phyloP scores from a whole-genome alignment of 768 basidiomycete genomes.

The Clathrus columnatus region DNA sequence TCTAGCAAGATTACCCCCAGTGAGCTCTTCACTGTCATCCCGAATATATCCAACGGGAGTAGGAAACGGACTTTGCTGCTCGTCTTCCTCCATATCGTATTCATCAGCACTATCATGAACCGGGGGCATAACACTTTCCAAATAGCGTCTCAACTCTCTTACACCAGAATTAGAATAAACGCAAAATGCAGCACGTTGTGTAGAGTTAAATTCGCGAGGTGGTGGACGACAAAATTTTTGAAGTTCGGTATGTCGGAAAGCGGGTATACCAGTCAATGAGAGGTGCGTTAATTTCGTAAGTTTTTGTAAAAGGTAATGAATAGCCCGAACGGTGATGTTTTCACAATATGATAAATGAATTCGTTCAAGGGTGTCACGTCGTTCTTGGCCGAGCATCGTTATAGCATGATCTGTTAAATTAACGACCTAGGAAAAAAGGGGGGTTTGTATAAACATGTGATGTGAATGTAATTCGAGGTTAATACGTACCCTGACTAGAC shows the following conservation, averaged over 20 bases:
- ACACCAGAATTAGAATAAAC: conserved; percentile 95
- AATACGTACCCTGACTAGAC: conserved; percentile 59
- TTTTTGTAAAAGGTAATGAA: conserved; percentile 82
- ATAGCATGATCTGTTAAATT: conserved; percentile 93
- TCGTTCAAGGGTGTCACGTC: conserved; percentile 81
- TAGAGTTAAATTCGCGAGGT: conserved; percentile 83
- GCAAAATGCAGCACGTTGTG: conserved; percentile 86
- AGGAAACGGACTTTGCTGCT: conserved; percentile 58
- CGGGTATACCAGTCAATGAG: conserved; percentile 92
- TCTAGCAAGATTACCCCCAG: conserved; percentile 23
- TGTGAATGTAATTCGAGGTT: background rate
- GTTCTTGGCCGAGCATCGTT: conserved; percentile 68
- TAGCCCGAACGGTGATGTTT: conserved; percentile 84
- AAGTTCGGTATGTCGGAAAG: conserved; percentile 77
- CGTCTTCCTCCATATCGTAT: conserved; percentile 28
- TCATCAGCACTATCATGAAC: conserved; percentile 58
- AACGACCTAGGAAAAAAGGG: conserved; percentile 35
- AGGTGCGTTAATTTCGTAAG: conserved; percentile 90
- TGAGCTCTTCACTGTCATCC: conserved; percentile 28
- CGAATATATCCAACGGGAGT: conserved; percentile 34
- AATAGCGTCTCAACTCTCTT: conserved; percentile 65
- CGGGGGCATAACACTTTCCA: conserved; percentile 29
- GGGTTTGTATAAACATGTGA: background rate
- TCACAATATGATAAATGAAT: conserved; percentile 98
- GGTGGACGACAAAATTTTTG: conserved; percentile 86